Percentiles rank a stretch among this genome's conserved stretches.
These are phyloP conservation scores for Metschnikowia koreensis DNA, from an alignment of 805 yeast genomes.

Conservation along the genomic window DNA sequence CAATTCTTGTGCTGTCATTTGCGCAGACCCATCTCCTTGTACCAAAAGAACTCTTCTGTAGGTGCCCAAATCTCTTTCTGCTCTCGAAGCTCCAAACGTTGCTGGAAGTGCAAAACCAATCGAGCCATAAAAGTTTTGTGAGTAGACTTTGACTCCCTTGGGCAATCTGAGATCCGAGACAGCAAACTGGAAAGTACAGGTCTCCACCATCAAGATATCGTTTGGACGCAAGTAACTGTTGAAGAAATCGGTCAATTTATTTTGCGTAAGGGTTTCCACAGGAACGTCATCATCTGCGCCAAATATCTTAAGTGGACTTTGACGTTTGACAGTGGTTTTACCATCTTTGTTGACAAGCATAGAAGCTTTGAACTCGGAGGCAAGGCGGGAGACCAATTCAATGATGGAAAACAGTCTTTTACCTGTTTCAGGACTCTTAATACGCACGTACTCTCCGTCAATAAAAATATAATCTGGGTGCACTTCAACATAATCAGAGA, in stretches of 20 bases:
- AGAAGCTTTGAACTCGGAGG: slow-evolving; percentile 19
- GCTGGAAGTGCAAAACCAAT: slow-evolving; percentile 91
- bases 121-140: slow-evolving; percentile 78
- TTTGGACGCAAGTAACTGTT: slow-evolving; percentile 48
- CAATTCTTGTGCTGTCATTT: slow-evolving; percentile 88
- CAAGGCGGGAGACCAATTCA: slow-evolving; percentile 34
- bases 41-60: slow-evolving; percentile 62
- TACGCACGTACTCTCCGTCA: slow-evolving; percentile 25
- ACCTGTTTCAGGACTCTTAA: slow-evolving; percentile 24
- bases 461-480: slow-evolving; percentile 43
- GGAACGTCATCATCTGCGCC: slow-evolving; percentile 8
- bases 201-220: slow-evolving; percentile 76
- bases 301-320: slow-evolving; percentile 12
- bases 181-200: slow-evolving; percentile 82
- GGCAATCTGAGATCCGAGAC: slow-evolving; percentile 67
- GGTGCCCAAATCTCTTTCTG: slow-evolving; percentile 53
- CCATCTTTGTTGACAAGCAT: slow-evolving; percentile 11
- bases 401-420: slow-evolving; percentile 27
- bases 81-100: slow-evolving; percentile 77
- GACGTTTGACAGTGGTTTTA: slow-evolving; percentile 18
- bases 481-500: slow-evolving; percentile 33
- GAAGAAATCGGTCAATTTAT: slow-evolving; percentile 34
- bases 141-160: slow-evolving; percentile 45
- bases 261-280: slow-evolving; percentile 25
- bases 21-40: slow-evolving; percentile 94